Conservation (phyloP, 2,329 filamentous ascomycete genomes). For the Venturia oleaginea region DNA sequence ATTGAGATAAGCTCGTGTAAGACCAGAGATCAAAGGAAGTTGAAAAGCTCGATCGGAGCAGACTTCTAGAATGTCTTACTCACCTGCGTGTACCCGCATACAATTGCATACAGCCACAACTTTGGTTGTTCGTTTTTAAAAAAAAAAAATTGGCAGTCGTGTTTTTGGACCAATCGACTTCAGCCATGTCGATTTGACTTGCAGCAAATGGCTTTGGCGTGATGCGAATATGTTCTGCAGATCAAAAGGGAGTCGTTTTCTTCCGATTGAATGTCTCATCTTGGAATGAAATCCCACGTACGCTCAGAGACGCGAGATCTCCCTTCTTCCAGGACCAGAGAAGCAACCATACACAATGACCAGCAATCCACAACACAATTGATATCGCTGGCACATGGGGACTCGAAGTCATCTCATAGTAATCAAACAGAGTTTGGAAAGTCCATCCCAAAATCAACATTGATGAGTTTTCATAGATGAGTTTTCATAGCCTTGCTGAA, state of each 20-base stretch:
- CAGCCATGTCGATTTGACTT: neutral
- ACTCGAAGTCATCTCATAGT: neutral
- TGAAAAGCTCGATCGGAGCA: neutral
- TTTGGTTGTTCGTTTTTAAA: neutral
- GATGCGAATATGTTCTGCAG: neutral
- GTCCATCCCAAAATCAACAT: no score
- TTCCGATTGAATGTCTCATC: neutral
- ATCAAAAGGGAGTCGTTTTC: neutral
- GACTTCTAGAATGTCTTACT: neutral
- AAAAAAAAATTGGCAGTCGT: no score
- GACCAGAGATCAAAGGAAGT: neutral
- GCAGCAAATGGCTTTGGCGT: neutral
- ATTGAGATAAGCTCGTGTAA: neutral
- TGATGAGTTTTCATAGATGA: neutral
- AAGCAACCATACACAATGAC: neutral
- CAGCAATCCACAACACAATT: no score
- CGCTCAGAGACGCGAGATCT: neutral
- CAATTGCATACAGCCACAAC: neutral
- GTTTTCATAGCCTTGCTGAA: no score
- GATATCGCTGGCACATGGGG: neutral
- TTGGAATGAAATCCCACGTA: neutral
- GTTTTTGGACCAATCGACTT: no score
- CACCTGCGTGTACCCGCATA: neutral
- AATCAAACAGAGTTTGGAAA: no score
- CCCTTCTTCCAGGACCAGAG: neutral